Evolutionary conservation across 2,329 filamentous ascomycete genomes (phyloP), one percentile per base, ranked within the genome.

Genomic region (Trichoderma polysporum): DNA sequence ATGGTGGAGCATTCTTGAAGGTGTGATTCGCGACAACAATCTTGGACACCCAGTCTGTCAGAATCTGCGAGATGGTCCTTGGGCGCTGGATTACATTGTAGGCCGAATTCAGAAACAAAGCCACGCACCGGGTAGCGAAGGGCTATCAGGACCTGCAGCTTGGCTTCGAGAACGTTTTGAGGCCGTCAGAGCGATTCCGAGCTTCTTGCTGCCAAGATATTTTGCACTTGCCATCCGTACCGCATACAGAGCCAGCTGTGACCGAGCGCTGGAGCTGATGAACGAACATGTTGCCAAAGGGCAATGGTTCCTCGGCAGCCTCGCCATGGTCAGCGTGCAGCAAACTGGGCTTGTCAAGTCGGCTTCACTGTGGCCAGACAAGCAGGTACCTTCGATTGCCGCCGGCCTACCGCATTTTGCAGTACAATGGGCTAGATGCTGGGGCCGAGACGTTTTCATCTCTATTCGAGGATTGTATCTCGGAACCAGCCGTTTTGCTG

Each of bases 381-480:
- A 92, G 76, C 82, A 86, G 22, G 93, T 97, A 0, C 92, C 94
- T 1, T 94, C 91, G 57, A 84, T 99, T 72, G 94, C 95, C 19
- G 95, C 95, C 35, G 95, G 95, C 17, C 82, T 99, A 54, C 95
- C 95, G 39, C 95, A 99, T 78, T 99, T 99, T 75, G 88, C 95
- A 0, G 90, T 92, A 9, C 90, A 93, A 73, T 99, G 95, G 94
- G 94, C 94, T 58, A 88, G 95, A 73, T 97, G 94, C 78, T 99
- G 95, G 95, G 95, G 96, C 8, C 90, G 95, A 66, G 95, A 99
- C 77, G 93, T 97, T 13, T 98, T 97, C 78, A 99, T 99, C 70
- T 95, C 95, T 15, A 87, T 97, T 47, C 90, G 95, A 59, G 95
- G 95, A 50, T 84, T 99, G n/a, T 92, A 92, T 71, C 86, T 99